phyloP scores from a whole-genome alignment of 805 yeast genomes.

The Yamadazyma tumulicola region DNA sequence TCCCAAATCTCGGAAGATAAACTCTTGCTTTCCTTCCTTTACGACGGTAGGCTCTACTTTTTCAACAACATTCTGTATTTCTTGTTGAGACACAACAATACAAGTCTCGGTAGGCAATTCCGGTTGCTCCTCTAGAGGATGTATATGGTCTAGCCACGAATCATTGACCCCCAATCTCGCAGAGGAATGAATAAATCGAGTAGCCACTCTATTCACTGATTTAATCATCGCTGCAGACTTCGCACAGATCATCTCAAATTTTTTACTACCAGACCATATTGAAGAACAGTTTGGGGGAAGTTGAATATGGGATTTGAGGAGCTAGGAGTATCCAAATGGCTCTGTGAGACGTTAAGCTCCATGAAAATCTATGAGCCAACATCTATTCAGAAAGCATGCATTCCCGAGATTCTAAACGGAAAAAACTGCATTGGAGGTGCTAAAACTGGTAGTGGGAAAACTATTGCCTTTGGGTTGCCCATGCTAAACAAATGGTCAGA shows the following conservation, averaged over 20 bases:
- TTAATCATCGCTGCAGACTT: not conserved
- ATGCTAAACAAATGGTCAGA: conserved; percentile 92
- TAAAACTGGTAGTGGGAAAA: conserved; percentile 96
- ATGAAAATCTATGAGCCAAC: conserved; percentile 87
- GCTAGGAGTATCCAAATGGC: conserved; percentile 84
- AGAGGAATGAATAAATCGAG: not conserved
- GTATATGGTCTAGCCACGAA: conserved; percentile 13
- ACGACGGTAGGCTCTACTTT: not conserved
- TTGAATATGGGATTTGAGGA: conserved; percentile 44
- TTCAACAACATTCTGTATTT: not conserved
- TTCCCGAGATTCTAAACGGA: conserved; percentile 80
- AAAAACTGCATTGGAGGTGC: conserved; percentile 98
- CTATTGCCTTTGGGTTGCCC: conserved; percentile 97
- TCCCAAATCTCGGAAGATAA: conserved; percentile 18
- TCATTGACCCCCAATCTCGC: conserved; percentile 9
- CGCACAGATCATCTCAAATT: conserved; percentile 6
- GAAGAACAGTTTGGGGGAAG: not conserved
- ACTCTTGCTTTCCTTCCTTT: conserved; percentile 9
- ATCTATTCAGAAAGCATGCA: conserved; percentile 81
- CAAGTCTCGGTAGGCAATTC: conserved; percentile 5
- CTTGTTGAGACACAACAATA: not conserved
- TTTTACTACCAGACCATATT: not conserved
- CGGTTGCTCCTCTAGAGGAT: conserved; percentile 4
- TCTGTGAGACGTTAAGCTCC: conserved; percentile 70
- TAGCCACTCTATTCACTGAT: not conserved